A percentile compares a stretch with the other conserved stretches of the same genome.
phyloP scores from a whole-genome alignment of 768 basidiomycete species.

The Tulasnella sp. region DNA sequence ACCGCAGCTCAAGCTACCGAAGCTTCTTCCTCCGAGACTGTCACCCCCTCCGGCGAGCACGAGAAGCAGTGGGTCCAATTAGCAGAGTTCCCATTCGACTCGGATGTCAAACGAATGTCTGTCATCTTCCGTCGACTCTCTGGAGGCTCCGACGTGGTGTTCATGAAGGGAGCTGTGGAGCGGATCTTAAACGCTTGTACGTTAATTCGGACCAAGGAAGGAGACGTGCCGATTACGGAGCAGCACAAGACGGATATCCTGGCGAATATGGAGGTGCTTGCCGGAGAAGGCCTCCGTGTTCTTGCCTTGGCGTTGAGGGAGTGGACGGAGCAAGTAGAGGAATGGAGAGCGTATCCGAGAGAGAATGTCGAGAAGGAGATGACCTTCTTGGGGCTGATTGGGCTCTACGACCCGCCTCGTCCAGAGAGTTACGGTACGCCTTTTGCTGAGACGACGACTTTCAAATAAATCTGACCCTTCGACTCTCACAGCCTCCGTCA shows the following conservation, averaged over 20 bases:
- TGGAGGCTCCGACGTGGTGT: constrained; percentile 37
- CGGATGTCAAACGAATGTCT: constrained; percentile 45
- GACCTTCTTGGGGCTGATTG: constrained; percentile 46
- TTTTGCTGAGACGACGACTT: neutral
- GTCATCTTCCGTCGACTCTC: constrained; percentile 31
- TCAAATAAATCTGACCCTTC: constrained; percentile 48
- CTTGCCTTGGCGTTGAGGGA: constrained; percentile 44
- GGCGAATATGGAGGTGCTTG: constrained; percentile 44
- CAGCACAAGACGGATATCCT: constrained; percentile 2
- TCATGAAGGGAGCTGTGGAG: constrained; percentile 69
- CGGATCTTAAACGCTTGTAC: constrained; percentile 62
- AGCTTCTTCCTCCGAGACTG: neutral
- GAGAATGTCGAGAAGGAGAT: constrained; percentile 35
- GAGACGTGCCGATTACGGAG: constrained; percentile 49
- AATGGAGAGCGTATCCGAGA: constrained; percentile 15
- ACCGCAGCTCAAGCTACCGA: neutral
- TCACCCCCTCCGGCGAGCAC: neutral
- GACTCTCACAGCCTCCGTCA: constrained; percentile 70
- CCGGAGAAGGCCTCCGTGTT: constrained; percentile 55
- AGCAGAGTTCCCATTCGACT: constrained; percentile 46
- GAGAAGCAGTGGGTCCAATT: constrained; percentile 16
- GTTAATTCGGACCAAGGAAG: constrained; percentile 55
- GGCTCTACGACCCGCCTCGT: constrained; percentile 57
- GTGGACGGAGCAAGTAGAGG: neutral
- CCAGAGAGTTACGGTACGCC: constrained; percentile 43